Conservation (phyloP, 2,329 filamentous ascomycete species). For the Fonsecaea monophora region DNA sequence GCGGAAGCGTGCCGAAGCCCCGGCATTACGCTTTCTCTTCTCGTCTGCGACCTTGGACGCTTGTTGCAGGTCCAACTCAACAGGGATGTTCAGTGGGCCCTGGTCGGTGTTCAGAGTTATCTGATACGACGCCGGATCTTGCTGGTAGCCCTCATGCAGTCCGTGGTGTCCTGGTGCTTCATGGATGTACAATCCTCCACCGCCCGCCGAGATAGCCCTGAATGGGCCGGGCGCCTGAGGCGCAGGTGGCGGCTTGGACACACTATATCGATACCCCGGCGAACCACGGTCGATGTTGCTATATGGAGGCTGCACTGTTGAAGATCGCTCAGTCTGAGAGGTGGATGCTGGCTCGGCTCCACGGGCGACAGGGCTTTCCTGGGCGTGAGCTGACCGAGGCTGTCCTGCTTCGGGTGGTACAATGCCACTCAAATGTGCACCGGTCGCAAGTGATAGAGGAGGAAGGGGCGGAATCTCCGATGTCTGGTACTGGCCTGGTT, state of each 20-base stretch:
- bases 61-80: conserved; percentile 70
- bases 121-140: conserved; percentile 42
- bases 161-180: conserved; percentile 32
- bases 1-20: conserved; percentile 82
- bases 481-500: conserved; percentile 46
- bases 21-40: conserved; percentile 83
- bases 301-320: conserved; percentile 26
- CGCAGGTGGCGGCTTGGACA: conserved; percentile 12
- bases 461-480: conserved; percentile 56
- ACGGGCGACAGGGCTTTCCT: conserved; percentile 22
- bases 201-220: conserved; percentile 26
- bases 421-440: conserved; percentile 17
- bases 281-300: conserved; percentile 27
- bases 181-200: conserved; percentile 22
- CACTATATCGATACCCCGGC: conserved; percentile 30
- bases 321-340: conserved; percentile 25
- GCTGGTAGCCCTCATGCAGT: conserved; percentile 35
- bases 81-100: conserved; percentile 49
- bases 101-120: conserved; percentile 45
- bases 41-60: conserved; percentile 84
- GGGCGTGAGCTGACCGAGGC: conserved; percentile 23
- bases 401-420: conserved; percentile 25
- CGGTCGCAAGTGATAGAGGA: conserved; percentile 48
- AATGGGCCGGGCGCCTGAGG: conserved; percentile 20
- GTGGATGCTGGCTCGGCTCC: conserved; percentile 12